Evolutionary conservation across 352 stramenopile genomes (phyloP).

Genomic region (Phytopythium delawarense): DNA sequence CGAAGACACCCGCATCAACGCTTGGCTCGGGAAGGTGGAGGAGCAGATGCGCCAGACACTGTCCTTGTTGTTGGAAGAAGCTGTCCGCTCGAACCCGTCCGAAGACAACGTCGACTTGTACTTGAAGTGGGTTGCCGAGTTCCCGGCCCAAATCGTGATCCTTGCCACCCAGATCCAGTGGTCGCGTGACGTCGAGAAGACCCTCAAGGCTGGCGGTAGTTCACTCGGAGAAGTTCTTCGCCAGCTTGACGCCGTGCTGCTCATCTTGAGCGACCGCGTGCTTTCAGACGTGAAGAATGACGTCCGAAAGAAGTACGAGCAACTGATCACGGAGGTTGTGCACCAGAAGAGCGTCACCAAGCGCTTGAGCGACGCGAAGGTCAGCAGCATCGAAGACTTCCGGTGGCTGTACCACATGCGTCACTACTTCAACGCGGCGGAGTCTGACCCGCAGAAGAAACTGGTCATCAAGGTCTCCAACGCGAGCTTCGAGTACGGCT

Average conservation of each 20-base stretch:
- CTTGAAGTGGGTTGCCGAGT: conserved; percentile 96
- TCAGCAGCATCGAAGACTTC: conserved; percentile 92
- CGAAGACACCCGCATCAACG: conserved; percentile 90
- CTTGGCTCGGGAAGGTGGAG: conserved; percentile 97
- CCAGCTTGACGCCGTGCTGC: conserved; percentile 83
- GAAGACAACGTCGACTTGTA: conserved; percentile 86
- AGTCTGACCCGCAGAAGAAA: conserved; percentile 87
- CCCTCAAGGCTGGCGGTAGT: conserved; percentile 64
- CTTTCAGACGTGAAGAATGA: conserved; percentile 93
- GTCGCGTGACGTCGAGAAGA: conserved; percentile 93
- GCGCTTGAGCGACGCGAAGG: conserved; percentile 83
- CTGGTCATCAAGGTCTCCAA: conserved; percentile 98
- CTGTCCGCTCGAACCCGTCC: conserved; percentile 79
- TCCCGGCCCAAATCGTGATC: conserved; percentile 98
- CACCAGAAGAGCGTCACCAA: conserved; percentile 98
- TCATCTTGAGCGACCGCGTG: conserved; percentile 96
- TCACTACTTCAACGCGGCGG: conserved; percentile 93
- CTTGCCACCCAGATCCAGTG: conserved; percentile 97
- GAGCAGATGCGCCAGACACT: conserved; percentile 96
- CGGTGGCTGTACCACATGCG: conserved; percentile 99
- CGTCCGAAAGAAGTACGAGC: conserved; percentile 98
- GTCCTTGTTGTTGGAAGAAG: conserved; percentile 92
- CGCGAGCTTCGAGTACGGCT: conserved; percentile 98
- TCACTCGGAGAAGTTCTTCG: conserved; percentile 47
- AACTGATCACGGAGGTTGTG: conserved; percentile 99